Percentiles rank a stretch among this genome's conserved stretches.
Conservation (phyloP, 345 rosid species). For the Eucalyptus coolabah region DNA sequence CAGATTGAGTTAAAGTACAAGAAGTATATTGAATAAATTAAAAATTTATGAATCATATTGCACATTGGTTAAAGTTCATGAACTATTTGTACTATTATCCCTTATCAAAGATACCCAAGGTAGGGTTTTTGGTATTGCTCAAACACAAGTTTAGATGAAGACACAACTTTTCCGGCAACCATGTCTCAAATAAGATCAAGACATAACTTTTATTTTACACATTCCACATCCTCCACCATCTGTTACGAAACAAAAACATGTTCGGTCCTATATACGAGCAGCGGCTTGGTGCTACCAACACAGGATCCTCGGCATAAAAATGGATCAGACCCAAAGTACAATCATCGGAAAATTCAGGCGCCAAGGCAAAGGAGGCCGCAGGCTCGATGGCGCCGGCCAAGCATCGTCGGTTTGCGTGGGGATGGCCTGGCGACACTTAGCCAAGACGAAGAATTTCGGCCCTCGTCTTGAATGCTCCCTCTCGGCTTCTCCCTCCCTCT, state of each 20-base stretch:
- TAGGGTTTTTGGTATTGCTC: background rate
- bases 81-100: fast-evolving
- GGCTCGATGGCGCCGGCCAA: background rate
- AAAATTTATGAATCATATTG: fast-evolving
- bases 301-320: background rate
- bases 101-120: background rate
- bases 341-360: background rate
- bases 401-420: background rate
- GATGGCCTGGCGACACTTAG: background rate
- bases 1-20: too few species aligned
- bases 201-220: background rate
- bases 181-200: background rate
- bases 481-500: background rate
- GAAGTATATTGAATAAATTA: background rate
- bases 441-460: background rate
- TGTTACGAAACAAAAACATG: background rate
- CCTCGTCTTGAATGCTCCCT: background rate
- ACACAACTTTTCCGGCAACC: background rate
- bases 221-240: background rate
- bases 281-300: background rate
- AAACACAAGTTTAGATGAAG: background rate
- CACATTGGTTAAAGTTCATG: fast-evolving
- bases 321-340: background rate
- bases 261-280: background rate
- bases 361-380: background rate